Evolutionary conservation across 2,329 filamentous ascomycete species (phyloP), one percentile per base, ranked within the genome.

Genomic region (Coniella vitis): DNA sequence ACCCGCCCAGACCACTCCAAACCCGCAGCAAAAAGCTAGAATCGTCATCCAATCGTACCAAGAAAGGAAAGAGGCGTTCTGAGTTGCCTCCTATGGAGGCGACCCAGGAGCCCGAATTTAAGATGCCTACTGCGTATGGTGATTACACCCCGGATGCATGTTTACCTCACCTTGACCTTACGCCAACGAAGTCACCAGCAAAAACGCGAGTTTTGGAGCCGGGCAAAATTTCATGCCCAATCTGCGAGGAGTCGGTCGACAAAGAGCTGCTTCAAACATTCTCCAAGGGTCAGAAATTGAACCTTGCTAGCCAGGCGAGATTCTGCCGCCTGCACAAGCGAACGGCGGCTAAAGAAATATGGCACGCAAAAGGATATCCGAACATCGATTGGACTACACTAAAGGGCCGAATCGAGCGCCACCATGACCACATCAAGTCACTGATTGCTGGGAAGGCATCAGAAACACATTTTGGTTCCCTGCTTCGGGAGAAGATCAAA

Each of bases 331-430:
- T 71, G 7, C 86, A 89, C 68, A 79, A 76, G 57, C 73, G 69
- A 51, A 66, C 69, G 25, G 69, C 75, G 2, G 84, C 83, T 2
- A 56, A 67, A 47, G 64, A 69, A 7, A 62, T 63, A 3, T 79
- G 76, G 67, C 59, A 55, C 9, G 62, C 71, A 13, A 75, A 70
- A 38, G 74, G 77, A 0, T 93, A 91, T 61, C 89, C 89, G 0
- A 62, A 67, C 0, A 84, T 95, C 45, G 67, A 87, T 50, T 95
- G 88, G 87, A 63, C 67, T 1, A 59, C 56, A 0, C 71, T 94
- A 20, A 72, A 80, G 16, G 53, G 61, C 4, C 79, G 87, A 7
- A 76, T 90, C 25, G 61, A 68, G 4, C 59, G 65, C 4, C 77
- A 88, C 61, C 72, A 79, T 52, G 56, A 62, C 0, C 69, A 72